phyloP scores from a whole-genome alignment of 2,329 filamentous ascomycete genomes.

The Penicillium janthinellum region DNA sequence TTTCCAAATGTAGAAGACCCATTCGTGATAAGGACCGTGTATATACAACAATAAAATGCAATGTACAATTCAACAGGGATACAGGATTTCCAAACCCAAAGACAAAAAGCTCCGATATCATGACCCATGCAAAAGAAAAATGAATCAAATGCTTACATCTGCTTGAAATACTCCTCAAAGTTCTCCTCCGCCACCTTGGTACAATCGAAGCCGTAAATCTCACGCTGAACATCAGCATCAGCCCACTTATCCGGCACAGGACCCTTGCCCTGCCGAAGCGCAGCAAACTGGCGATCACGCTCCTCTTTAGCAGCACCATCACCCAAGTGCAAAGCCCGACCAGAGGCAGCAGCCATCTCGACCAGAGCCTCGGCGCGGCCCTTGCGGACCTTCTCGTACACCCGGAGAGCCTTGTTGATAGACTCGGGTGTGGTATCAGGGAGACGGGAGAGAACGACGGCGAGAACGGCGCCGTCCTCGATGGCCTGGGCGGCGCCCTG shows the following conservation, averaged over 20 bases:
- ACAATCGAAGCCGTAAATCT: constrained; percentile 67
- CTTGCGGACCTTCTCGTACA: constrained; percentile 61
- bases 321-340: constrained; percentile 58
- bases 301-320: constrained; percentile 62
- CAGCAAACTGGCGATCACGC: constrained; percentile 59
- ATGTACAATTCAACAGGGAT: not conserved
- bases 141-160: constrained; percentile 22
- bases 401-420: constrained; percentile 56
- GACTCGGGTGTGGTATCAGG: constrained; percentile 50
- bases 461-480: constrained; percentile 62
- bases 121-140: constrained; percentile 4
- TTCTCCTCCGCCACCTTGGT: constrained; percentile 56
- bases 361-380: constrained; percentile 59
- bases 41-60: constrained; percentile 8
- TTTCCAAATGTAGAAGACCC: not conserved
- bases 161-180: constrained; percentile 52
- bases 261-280: constrained; percentile 52
- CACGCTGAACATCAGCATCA: constrained; percentile 67
- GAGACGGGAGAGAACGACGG: constrained; percentile 52
- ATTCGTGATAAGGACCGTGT: not conserved
- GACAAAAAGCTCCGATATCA: not conserved
- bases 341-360: constrained; percentile 58
- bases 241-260: constrained; percentile 66
- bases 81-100: not conserved
- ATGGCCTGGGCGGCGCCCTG: constrained; percentile 68